Conservation (phyloP, 148 eudicot genomes). For the Vaccinium corymbosum region DNA sequence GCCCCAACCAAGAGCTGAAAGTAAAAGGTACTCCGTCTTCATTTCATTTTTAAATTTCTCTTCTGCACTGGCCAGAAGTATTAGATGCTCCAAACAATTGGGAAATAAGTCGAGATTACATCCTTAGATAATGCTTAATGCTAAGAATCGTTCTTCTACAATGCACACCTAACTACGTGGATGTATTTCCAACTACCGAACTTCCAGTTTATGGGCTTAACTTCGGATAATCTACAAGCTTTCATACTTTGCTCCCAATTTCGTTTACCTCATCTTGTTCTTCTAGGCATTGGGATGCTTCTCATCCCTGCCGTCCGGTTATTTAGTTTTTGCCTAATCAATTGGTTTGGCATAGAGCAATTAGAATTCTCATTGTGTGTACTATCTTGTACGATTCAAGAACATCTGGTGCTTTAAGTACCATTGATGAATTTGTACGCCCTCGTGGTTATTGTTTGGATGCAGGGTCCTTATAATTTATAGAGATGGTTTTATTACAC, state of each 20-base stretch:
- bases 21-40: constrained; percentile 53
- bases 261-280: background rate
- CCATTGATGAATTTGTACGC: background rate
- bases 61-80: background rate
- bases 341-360: background rate
- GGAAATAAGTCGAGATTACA: background rate
- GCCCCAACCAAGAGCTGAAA: constrained; percentile 88
- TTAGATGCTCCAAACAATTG: background rate
- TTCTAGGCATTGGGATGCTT: background rate
- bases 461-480: constrained; percentile 76
- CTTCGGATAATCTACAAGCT: background rate
- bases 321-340: background rate
- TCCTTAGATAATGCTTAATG: background rate
- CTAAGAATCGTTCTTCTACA: background rate
- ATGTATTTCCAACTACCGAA: background rate
- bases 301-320: background rate
- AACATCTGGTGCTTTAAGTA: background rate
- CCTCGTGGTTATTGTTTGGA: constrained; percentile 19
- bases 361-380: background rate
- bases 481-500: constrained; percentile 63
- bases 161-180: background rate
- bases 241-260: background rate
- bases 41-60: background rate
- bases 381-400: background rate
- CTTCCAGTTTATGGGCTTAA: background rate